Evolutionary conservation across 208 protist species (phyloP).

Genomic region (Wallacemonas sp.): DNA sequence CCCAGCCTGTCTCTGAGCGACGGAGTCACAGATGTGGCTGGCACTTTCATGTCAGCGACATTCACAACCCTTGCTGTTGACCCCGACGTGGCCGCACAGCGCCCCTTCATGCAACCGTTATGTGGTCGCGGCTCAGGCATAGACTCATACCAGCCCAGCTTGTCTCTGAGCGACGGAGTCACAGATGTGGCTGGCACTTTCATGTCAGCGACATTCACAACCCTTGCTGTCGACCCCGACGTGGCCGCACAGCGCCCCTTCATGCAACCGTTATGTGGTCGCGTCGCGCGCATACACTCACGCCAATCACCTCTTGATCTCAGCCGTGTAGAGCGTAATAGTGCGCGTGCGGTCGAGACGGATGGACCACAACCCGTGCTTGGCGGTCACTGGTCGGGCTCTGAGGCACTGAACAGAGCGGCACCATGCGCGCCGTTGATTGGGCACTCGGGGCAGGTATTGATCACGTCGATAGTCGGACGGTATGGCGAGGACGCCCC

Average conservation of each 20-base stretch:
- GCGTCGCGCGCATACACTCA: background rate
- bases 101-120: background rate
- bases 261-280: background rate
- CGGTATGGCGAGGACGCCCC: background rate
- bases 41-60: background rate
- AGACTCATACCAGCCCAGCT: background rate
- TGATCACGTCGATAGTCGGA: background rate
- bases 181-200: background rate
- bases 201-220: background rate
- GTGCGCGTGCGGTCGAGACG: background rate
- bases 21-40: background rate
- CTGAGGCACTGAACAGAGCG: background rate
- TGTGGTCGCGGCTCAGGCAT: too few species aligned
- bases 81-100: background rate
- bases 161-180: background rate
- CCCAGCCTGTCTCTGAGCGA: background rate
- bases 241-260: background rate
- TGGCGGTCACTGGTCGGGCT: background rate
- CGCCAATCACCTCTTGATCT: background rate
- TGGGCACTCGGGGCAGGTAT: background rate
- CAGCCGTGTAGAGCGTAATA: background rate
- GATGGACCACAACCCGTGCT: conserved; percentile 5
- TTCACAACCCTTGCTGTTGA: background rate
- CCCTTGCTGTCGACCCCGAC: background rate
- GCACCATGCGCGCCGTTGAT: background rate